Evolutionary conservation across 2,329 filamentous ascomycete species (phyloP), one percentile per base, ranked within the genome.

Genomic region (Pestalotiopsis sp.): DNA sequence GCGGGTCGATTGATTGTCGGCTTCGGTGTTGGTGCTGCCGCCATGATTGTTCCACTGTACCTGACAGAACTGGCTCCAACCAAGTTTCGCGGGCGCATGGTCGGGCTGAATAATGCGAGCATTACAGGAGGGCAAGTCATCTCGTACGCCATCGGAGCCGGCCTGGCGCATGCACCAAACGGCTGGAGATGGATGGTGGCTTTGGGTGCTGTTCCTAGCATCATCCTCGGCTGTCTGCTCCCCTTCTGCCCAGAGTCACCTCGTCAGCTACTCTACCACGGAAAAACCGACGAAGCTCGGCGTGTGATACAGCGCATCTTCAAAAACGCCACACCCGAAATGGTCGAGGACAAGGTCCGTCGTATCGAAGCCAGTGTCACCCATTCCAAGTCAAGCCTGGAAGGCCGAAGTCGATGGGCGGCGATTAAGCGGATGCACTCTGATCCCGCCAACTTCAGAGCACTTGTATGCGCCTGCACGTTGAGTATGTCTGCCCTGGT

Each of bases 1-100:
- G 79, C 83, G 4, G 83, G 83, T 7, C 79, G 83, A 7, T 75
- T 86, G 2, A 72, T 87, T 1, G 80, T 87, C 52, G 84, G 85
- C 3, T 78, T 86, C 9, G 84, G 85, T 57, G 83, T 85, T 17
- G 82, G 83, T 0, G 80, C 78, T 1, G 84, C 83, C 5, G 81
- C 82, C 17, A 85, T 86, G 82, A 80, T 84, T 4, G 74, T 83
- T 17, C 45, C 45, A 9, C 45, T 52, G 4, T 52, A 52, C 17
- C 45, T 52, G 6, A n/a, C 45, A 3, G 45, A 52, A n/a, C 20
- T 52, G 45, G 45, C 45, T 2, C 45, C 45, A 0, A 52, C 45
- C 4, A 52, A 52, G 45, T 52, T 52, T 4, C 45, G 45, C 1
- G 45, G 45, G 4, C 45, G 45, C 45, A 52, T 52, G 45, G 17